Percentiles rank a stretch among this genome's conserved stretches.
Conservation (phyloP, 345 rosid species). For the Citrus glauca region DNA sequence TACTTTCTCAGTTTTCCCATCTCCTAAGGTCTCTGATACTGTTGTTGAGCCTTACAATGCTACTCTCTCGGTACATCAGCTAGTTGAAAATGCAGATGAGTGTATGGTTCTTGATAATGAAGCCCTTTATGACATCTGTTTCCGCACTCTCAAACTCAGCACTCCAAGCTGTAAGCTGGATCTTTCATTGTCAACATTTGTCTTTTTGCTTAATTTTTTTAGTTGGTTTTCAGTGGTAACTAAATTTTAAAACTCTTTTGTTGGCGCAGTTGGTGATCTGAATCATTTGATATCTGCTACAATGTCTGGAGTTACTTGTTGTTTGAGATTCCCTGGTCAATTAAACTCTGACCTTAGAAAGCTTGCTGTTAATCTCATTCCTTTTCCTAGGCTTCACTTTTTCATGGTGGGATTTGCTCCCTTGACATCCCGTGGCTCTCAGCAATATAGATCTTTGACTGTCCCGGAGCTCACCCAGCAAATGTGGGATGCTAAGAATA, state of each 20-base stretch:
- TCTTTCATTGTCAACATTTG: background rate
- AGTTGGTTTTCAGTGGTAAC: background rate
- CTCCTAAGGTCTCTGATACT: conserved; percentile 72
- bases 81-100: conserved; percentile 64
- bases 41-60: conserved; percentile 75
- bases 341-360: conserved; percentile 69
- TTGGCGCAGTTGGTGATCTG: conserved; percentile 52
- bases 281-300: conserved; percentile 72
- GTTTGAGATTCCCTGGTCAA: conserved; percentile 73
- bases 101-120: conserved; percentile 66
- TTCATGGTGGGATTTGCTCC: conserved; percentile 60
- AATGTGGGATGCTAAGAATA: conserved; percentile 60
- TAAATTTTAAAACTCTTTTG: background rate
- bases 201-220: background rate
- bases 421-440: conserved; percentile 50
- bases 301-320: conserved; percentile 75
- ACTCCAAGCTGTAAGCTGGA: conserved; percentile 54
- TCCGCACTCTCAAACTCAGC: conserved; percentile 61
- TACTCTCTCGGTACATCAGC: conserved; percentile 62
- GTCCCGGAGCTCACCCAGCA: conserved; percentile 55
- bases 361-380: conserved; percentile 61
- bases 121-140: conserved; percentile 65
- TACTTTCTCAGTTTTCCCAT: conserved; percentile 66
- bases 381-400: conserved; percentile 54
- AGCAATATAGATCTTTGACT: conserved; percentile 38